Percentiles rank a stretch among this genome's conserved stretches.
phyloP scores from a whole-genome alignment of 805 yeast genomes.

The Tetrapisispora nanseiensis region DNA sequence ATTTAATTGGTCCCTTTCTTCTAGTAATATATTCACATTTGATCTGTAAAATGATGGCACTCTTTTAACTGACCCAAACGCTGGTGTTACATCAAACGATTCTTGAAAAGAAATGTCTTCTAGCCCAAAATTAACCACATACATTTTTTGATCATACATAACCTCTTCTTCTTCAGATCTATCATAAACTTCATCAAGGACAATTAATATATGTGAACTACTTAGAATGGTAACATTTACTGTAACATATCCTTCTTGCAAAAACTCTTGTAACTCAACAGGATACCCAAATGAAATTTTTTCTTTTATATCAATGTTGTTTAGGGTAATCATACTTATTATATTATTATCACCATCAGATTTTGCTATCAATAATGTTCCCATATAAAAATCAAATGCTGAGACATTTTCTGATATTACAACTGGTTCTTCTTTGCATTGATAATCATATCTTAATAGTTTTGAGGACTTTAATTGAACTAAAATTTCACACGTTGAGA shows the following conservation, averaged over 20 bases:
- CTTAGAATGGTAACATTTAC: conserved; percentile 16
- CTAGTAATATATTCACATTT: conserved; percentile 34
- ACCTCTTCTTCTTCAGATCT: conserved; percentile 11
- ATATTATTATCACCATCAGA: neutral
- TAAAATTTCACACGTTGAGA: conserved; percentile 1
- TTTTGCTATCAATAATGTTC: conserved; percentile 2
- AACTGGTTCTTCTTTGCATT: neutral
- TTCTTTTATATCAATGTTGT: neutral
- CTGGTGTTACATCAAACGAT: conserved; percentile 39
- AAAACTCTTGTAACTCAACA: conserved; percentile 17
- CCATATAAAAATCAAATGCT: conserved; percentile 11
- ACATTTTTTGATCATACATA: conserved; percentile 23
- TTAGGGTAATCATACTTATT: neutral
- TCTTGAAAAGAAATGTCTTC: conserved; percentile 18
- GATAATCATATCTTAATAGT: conserved; percentile 5
- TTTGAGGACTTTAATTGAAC: conserved; percentile 4
- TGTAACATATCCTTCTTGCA: conserved; percentile 27
- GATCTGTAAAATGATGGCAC: conserved; percentile 37
- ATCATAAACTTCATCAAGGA: conserved; percentile 23
- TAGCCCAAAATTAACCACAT: conserved; percentile 9
- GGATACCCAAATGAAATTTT: conserved; percentile 18
- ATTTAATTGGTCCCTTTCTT: conserved; percentile 20
- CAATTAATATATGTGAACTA: conserved; percentile 16
- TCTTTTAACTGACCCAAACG: conserved; percentile 44
- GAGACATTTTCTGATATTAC: conserved; percentile 5